A percentile compares a stretch with the other conserved stretches of the same genome.
These are phyloP conservation scores for Aspergillus conjunctus DNA, from an alignment of 495 filamentous ascomycete species.

Conservation along the genomic window DNA sequence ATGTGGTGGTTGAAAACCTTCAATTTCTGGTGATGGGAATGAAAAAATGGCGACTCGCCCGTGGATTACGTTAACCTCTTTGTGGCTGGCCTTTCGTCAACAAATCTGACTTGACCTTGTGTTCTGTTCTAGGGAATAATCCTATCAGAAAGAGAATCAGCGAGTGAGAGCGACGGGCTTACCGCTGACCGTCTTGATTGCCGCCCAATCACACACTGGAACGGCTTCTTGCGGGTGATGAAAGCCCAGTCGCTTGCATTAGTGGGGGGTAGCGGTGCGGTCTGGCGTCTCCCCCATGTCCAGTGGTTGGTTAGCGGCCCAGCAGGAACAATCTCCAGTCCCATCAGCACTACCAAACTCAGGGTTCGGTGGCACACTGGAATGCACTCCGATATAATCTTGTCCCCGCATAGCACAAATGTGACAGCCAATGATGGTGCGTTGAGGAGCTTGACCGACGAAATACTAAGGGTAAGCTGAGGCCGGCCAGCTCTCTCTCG, in stretches of 20 bases:
- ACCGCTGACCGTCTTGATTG: slow-evolving; percentile 12
- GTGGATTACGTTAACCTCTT: background rate
- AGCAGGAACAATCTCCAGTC: slow-evolving; percentile 14
- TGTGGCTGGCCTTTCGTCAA: background rate
- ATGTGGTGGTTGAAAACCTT: too few relatives aligned
- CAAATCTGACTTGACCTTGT: background rate
- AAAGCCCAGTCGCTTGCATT: slow-evolving; percentile 19
- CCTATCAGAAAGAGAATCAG: slow-evolving; percentile 11
- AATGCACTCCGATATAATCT: slow-evolving; percentile 1
- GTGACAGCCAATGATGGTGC: slow-evolving; percentile 16
- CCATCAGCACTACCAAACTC: slow-evolving; percentile 14
- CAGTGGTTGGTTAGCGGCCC: slow-evolving; percentile 15
- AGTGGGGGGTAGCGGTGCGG: slow-evolving; percentile 18
- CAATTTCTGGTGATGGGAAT: too few relatives aligned
- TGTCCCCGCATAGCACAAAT: slow-evolving; percentile 17
- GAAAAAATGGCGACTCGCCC: too few relatives aligned
- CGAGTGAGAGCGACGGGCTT: slow-evolving; percentile 20
- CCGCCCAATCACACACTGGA: slow-evolving; percentile 17
- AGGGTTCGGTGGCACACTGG: slow-evolving; percentile 7
- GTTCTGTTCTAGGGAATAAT: background rate
- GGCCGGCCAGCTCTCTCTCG: slow-evolving; percentile 8
- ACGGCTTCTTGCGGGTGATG: slow-evolving; percentile 17
- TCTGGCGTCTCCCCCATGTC: slow-evolving; percentile 12
- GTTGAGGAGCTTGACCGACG: background rate
- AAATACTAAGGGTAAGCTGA: slow-evolving; percentile 18